Conservation (phyloP, 2,329 filamentous ascomycete genomes). For the Sporothrix sp. region DNA sequence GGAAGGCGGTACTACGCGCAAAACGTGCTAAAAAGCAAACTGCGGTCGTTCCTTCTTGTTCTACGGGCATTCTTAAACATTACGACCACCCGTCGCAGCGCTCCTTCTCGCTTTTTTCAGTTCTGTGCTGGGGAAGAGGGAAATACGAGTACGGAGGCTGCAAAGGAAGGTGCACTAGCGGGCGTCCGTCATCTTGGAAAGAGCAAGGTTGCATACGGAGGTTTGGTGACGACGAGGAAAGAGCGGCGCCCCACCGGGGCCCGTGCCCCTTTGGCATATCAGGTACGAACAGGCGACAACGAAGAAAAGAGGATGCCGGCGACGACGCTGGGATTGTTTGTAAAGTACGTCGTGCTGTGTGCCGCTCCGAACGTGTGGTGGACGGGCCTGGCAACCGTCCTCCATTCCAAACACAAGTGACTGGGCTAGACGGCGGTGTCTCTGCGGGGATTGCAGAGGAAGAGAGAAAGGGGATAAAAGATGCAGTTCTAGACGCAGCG, state of each 20-base stretch:
- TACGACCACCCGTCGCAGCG: neutral
- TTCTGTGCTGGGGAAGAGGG: conserved; percentile 1
- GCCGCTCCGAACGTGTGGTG: neutral
- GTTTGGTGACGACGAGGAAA: neutral
- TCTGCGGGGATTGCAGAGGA: conserved; percentile 6
- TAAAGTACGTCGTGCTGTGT: neutral
- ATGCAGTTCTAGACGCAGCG: too few species aligned
- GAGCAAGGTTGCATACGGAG: neutral
- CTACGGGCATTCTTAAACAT: neutral
- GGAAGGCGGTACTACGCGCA: neutral
- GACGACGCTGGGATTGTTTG: neutral
- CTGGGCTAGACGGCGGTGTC: neutral
- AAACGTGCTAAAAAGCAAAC: too few species aligned
- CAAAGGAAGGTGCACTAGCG: conserved; percentile 6
- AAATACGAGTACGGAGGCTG: neutral
- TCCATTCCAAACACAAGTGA: conserved; percentile 1
- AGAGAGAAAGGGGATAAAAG: neutral
- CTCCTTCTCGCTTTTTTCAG: neutral
- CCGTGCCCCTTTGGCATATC: neutral
- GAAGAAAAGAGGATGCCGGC: neutral
- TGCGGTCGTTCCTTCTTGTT: neutral
- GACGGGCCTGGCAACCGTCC: conserved; percentile 4
- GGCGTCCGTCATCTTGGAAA: neutral
- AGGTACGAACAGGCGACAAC: too few species aligned
- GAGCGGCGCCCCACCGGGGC: neutral